Base-by-base conservation (phyloP, 2,329 filamentous ascomycete genomes). In the Colletotrichum lindemuthianum region DNA sequence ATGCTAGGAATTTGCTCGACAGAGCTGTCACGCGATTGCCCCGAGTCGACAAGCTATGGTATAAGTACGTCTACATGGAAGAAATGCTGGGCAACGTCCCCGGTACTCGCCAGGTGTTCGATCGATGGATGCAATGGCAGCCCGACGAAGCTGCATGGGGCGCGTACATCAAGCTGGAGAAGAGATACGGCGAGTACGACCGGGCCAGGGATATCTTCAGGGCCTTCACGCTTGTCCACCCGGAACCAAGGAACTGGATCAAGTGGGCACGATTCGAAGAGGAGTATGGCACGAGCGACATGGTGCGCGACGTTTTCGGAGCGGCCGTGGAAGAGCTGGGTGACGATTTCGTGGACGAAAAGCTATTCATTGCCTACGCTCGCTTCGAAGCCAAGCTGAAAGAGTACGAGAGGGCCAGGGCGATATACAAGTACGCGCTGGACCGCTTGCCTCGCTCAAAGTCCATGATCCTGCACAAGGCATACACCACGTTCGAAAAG, bases 1-100 rank as follows among this genome's bases (percentile, higher is more conserved):
- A 98, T 84, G 94, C 96, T 39, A 86, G 96, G 63, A 99, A 99
- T 75, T 79, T 99, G 55, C 87, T 99, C 56, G 96, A 99, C 76
- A 90, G 96, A 59, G 94, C 96, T n/a, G 92, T 98, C 57, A 93
- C 93, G 1, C 92, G 96, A 60, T 82, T 97, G 43, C 96, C 96
- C 6, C 85, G 96, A 61, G 88, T 98, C 44, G 93, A 98, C 76
- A 98, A 98, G 83, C 82, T 99, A 39, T 99, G 96, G 96, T 99
- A 97, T 83, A 98, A 98, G 77, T 99, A 97, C 82, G 93, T 97
- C 33, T 97, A 97, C 76, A 96, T 97, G 91, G 95, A 98, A 81
- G 96, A 99, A 84, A 98, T 95, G 79, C 85, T 99, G 59, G 93
- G 93, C 7, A 97, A 99, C 72, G 90, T 99, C 52, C 89, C 94